A percentile compares a stretch with the other conserved stretches of the same genome.
phyloP scores from a whole-genome alignment of 2,329 filamentous ascomycete genomes.

The Aphanocladium album region DNA sequence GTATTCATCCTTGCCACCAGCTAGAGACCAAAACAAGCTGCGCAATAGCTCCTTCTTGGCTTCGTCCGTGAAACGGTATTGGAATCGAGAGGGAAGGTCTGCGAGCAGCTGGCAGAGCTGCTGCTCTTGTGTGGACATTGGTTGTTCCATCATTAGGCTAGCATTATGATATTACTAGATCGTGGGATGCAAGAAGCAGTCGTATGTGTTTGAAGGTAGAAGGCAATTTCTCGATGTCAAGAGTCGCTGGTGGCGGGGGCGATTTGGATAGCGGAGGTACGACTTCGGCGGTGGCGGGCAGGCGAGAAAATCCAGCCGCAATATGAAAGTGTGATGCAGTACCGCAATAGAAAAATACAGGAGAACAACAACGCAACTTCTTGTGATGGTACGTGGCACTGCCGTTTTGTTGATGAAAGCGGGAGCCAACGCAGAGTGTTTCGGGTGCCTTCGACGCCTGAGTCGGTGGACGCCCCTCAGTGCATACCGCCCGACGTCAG shows the following conservation, averaged over 20 bases:
- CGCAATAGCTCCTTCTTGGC: constrained; percentile 69
- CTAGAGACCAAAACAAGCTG: constrained; percentile 82
- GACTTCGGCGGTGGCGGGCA: neutral
- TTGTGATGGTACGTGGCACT: neutral
- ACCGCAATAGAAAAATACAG: neutral
- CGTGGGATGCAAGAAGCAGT: neutral
- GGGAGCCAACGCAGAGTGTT: neutral
- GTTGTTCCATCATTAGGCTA: constrained; percentile 41
- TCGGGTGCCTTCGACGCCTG: neutral
- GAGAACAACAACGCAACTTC: neutral
- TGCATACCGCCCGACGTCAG: constrained; percentile 1
- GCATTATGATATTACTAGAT: constrained; percentile 7
- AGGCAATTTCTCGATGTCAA: neutral
- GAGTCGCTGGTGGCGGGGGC: constrained; percentile 1
- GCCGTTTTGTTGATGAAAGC: constrained; percentile 1
- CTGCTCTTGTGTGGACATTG: constrained; percentile 65
- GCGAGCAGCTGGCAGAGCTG: constrained; percentile 80
- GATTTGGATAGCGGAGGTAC: neutral
- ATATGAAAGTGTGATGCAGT: neutral
- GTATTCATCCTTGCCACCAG: constrained; percentile 67
- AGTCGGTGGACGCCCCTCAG: constrained; percentile 10
- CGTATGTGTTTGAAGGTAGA: neutral
- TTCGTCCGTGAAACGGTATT: constrained; percentile 68
- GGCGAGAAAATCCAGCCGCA: neutral
- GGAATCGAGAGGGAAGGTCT: constrained; percentile 67